Evolutionary conservation across 108 stramenopile genomes (phyloP).

Genomic region (Skeletonema tropicum): DNA sequence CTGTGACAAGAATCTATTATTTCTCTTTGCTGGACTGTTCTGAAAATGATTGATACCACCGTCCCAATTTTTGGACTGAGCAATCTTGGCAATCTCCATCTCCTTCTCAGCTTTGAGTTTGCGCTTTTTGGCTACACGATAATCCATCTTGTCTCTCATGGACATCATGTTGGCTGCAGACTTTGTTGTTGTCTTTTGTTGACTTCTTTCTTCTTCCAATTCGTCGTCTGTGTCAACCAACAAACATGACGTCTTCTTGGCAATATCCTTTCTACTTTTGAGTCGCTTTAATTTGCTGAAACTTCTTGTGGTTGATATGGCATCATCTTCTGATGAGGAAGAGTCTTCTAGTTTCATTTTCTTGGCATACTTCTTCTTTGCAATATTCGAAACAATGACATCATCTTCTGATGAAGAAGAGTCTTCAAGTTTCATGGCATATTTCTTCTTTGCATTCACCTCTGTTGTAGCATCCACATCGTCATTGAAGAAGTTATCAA

Average conservation of each 20-base stretch:
- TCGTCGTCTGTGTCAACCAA: constrained; percentile 29
- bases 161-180: constrained; percentile 6
- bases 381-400: too few species aligned
- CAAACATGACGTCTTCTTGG: constrained; percentile 3
- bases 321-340: neutral
- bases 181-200: neutral
- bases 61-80: constrained; percentile 28
- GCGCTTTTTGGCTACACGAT: constrained; percentile 35
- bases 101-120: constrained; percentile 21
- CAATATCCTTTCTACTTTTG: neutral
- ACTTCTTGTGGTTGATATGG: neutral
- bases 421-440: neutral
- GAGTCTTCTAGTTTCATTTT: too few species aligned
- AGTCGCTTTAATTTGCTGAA: neutral
- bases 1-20: neutral
- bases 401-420: constrained; percentile 26
- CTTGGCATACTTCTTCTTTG: too few species aligned
- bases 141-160: constrained; percentile 36
- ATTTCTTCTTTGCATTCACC: neutral
- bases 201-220: constrained; percentile 1
- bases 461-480: neutral
- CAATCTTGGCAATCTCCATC: constrained; percentile 21
- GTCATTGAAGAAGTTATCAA: constrained; percentile 3
- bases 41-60: neutral
- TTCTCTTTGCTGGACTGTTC: neutral